Conservation (phyloP, 345 rosid species). For the Angophora floribunda region DNA sequence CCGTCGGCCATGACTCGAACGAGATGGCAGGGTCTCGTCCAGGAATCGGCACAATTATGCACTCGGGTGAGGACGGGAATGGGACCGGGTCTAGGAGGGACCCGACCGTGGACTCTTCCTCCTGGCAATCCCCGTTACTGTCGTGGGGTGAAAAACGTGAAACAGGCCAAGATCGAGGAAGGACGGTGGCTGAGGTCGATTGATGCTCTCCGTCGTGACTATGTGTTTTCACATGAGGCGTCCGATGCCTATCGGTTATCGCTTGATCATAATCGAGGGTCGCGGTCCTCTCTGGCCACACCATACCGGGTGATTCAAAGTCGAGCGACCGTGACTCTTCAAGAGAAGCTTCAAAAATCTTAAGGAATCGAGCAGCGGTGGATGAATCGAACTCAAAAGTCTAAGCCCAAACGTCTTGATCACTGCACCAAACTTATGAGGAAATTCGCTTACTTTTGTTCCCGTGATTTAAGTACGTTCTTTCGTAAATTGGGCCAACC, state of each 20-base stretch:
- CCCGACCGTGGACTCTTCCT: neutral
- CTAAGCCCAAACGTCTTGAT: neutral
- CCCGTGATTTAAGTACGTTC: neutral
- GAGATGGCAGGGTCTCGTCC: neutral
- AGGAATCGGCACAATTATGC: neutral
- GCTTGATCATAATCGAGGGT: neutral
- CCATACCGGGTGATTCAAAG: neutral
- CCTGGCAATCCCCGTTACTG: neutral
- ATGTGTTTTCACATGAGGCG: neutral
- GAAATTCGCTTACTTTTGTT: neutral
- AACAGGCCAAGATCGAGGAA: neutral
- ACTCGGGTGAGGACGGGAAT: neutral
- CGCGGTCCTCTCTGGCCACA: neutral
- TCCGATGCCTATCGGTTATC: neutral
- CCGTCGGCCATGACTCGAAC: neutral
- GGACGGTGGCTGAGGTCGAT: neutral
- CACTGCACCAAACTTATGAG: neutral
- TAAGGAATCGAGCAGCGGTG: neutral
- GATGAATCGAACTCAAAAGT: neutral
- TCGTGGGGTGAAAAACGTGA: neutral
- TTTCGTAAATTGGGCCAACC: neutral
- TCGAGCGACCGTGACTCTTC: neutral
- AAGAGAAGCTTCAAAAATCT: neutral
- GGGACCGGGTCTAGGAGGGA: neutral
- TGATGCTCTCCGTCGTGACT: neutral